Conservation (phyloP, 179 eudicot genomes). For the Silene coronaria region DNA sequence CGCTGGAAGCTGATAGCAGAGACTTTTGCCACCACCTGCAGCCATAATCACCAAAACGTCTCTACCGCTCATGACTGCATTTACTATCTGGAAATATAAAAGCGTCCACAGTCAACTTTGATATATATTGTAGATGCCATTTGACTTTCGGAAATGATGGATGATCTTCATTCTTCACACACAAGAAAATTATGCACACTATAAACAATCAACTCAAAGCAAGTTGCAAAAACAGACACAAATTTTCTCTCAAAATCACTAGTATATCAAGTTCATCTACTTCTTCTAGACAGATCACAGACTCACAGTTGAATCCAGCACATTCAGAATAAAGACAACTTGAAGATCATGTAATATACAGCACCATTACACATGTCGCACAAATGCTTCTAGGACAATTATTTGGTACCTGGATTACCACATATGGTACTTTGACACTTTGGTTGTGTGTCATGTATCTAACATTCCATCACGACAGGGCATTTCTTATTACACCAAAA, state of each 20-base stretch:
- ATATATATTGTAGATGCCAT: not conserved
- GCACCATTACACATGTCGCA: not conserved
- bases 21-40: constrained; percentile 99
- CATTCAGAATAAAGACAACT: not conserved
- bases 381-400: not conserved
- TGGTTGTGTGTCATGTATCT: too few species aligned
- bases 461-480: too few species aligned
- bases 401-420: not conserved
- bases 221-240: not conserved
- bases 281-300: not conserved
- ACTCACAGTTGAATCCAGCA: not conserved
- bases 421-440: not conserved
- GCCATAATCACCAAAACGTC: constrained; percentile 98
- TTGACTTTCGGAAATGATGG: not conserved
- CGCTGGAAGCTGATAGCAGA: constrained; percentile 98
- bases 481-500: too few species aligned
- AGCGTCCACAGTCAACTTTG: constrained; percentile 3
- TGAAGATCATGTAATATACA: not conserved
- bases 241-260: not conserved
- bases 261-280: not conserved
- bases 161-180: not conserved
- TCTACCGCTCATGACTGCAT: constrained; percentile 84
- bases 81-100: constrained; percentile 54
- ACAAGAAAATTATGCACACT: not conserved
- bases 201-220: not conserved